Base-by-base conservation (phyloP, 2,329 filamentous ascomycete species). In the Ciborinia camelliae region DNA sequence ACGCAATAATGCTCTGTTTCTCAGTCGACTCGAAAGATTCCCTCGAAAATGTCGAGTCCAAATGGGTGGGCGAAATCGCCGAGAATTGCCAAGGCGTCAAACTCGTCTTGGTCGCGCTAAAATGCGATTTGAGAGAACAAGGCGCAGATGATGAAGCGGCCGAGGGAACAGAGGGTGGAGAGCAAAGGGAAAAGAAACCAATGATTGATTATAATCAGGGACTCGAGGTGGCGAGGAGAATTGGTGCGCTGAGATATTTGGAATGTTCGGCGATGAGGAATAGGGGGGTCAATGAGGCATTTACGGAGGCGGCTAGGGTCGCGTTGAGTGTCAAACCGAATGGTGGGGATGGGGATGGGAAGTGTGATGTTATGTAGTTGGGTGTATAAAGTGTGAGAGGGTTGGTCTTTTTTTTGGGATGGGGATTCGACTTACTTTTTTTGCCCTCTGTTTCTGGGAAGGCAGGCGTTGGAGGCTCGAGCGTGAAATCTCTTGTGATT, bases 201-300 rank as follows among this genome's bases (percentile, higher is more conserved):
- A 86, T 89, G 80, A 96, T 98, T 76, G 89, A 89, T 74, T 98
- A 97, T 79, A 90, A 96, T 74, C 88, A 96, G 75, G 94, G 94
- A 3, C 83, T 98, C 60, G 92, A 94, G 69, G 93, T 97, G 50
- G 94, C 94, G 47, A 88, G 94, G 75, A 88, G 90, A 77, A 96
- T 98, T 79, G 90, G 92, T 72, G 95, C 95, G 8, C 84, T 97
- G 75, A 88, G 96, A 75, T 99, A 99, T 77, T 86, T 99, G 64
- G 95, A 99, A 82, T 99, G 95, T 82, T 98, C 95, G 45, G 95
- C 95, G 65, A 98, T 98, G 88, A 90, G 93, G 79, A 99, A 99
- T 79, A 87, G 95, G 59, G 95, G 95, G 67, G 96, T 99, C 75
- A 97, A 98, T 78, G 95, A 99, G 79, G 95, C 95, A 51, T 99